Conservation (phyloP, 495 filamentous ascomycete species). For the Daldinia childiae region DNA sequence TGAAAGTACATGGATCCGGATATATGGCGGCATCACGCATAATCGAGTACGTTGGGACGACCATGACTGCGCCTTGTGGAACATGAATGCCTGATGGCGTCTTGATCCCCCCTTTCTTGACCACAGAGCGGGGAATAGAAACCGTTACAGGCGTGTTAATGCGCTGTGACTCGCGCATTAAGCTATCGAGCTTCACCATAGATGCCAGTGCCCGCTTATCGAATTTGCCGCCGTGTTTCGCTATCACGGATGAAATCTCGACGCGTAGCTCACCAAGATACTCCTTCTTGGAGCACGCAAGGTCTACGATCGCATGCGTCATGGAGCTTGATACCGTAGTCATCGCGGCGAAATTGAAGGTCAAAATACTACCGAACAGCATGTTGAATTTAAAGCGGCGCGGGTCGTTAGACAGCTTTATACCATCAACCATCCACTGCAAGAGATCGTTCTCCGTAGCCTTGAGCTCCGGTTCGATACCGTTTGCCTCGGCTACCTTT, state of each 20-base stretch:
- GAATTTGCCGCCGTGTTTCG: conserved; percentile 47
- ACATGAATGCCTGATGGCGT: conserved; percentile 48
- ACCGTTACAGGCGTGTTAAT: conserved; percentile 48
- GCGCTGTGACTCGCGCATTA: conserved; percentile 49
- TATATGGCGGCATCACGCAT: conserved; percentile 41
- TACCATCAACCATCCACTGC: conserved; percentile 51
- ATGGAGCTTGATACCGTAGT: conserved; percentile 61
- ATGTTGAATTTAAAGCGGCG: conserved; percentile 38
- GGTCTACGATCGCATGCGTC: conserved; percentile 56
- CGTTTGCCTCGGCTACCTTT: too few relatives aligned
- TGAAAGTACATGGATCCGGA: conserved; percentile 36
- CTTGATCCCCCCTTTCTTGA: conserved; percentile 44
- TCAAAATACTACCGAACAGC: conserved; percentile 47
- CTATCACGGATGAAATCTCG: conserved; percentile 57
- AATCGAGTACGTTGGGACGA: conserved; percentile 37
- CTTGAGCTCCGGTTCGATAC: too few relatives aligned
- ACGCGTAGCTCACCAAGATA: conserved; percentile 46
- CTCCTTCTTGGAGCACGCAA: conserved; percentile 54
- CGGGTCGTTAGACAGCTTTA: conserved; percentile 43
- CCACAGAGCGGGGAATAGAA: conserved; percentile 44
- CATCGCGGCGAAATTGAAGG: conserved; percentile 61
- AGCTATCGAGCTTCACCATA: conserved; percentile 55
- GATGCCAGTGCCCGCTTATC: conserved; percentile 54
- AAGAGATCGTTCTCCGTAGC: conserved; percentile 49
- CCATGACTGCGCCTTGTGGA: conserved; percentile 33